Conservation (phyloP, 2,329 filamentous ascomycete species). For the Colletotrichum liaoningense region DNA sequence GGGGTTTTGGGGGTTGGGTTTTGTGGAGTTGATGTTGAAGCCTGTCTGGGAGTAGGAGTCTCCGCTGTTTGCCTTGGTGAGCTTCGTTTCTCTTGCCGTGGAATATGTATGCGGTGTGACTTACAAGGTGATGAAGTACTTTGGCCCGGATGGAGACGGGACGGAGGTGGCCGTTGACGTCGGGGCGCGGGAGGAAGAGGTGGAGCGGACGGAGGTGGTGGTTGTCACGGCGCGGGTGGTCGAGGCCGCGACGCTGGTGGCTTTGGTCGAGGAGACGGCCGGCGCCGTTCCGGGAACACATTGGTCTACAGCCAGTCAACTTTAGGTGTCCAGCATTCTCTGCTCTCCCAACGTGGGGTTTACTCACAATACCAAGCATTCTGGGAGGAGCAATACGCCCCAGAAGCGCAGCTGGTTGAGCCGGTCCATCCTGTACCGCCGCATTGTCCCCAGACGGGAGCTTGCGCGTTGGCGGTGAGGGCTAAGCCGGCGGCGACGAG, state of each 20-base stretch:
- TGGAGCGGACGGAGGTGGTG: slow-evolving; percentile 11
- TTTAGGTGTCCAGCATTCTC: too few relatives aligned
- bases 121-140: slow-evolving; percentile 57
- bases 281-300: slow-evolving; percentile 28
- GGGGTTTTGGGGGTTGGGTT: slow-evolving; percentile 65
- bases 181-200: slow-evolving; percentile 1
- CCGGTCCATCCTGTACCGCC: slow-evolving; percentile 53
- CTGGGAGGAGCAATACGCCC: slow-evolving; percentile 48
- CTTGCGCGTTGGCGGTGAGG: slow-evolving; percentile 20
- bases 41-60: slow-evolving; percentile 71
- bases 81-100: neutral
- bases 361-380: slow-evolving; percentile 63
- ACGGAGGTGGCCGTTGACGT: neutral
- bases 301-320: slow-evolving; percentile 7
- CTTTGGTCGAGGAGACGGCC: slow-evolving; percentile 1
- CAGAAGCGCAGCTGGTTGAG: slow-evolving; percentile 51
- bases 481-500: slow-evolving; percentile 15
- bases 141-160: slow-evolving; percentile 24
- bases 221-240: slow-evolving; percentile 14
- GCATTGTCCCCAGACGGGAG: slow-evolving; percentile 48
- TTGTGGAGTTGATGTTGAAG: slow-evolving; percentile 61
- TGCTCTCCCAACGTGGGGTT: slow-evolving; percentile 40
- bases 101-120: neutral
- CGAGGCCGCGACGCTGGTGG: slow-evolving; percentile 7
- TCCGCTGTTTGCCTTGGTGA: slow-evolving; percentile 51